A percentile compares a stretch with the other conserved stretches of the same genome.
Evolutionary conservation across 768 basidiomycete species (phyloP).

Genomic region (Pulveroboletus sp.): DNA sequence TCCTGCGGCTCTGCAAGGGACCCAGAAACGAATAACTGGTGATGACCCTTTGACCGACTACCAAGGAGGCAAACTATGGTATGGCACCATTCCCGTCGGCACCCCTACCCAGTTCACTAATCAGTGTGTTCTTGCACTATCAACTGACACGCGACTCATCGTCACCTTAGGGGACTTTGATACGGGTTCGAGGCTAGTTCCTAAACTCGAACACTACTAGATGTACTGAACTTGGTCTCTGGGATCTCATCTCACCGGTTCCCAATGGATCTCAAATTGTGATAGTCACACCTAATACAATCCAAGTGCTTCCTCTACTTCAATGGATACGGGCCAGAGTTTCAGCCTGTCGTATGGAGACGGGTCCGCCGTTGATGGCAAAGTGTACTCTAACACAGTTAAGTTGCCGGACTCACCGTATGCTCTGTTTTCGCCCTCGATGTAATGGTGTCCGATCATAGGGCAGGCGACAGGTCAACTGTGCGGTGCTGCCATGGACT

Average conservation of each 20-base stretch:
- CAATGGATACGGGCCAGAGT: neutral
- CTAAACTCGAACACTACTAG: no score
- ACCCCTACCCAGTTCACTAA: neutral
- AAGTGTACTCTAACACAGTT: slow-evolving; percentile 9
- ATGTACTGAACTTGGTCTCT: neutral
- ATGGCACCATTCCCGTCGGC: slow-evolving; percentile 8
- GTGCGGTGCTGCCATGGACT: slow-evolving; percentile 8
- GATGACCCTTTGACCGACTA: neutral
- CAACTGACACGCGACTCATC: no score
- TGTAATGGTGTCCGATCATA: neutral
- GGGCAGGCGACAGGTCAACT: slow-evolving; percentile 10
- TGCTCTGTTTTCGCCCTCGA: neutral
- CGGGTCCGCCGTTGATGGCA: neutral
- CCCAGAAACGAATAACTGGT: neutral
- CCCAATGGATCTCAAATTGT: slow-evolving; percentile 23
- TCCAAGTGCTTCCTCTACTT: slow-evolving; percentile 15
- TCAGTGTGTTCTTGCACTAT: neutral
- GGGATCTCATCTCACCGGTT: slow-evolving; percentile 29
- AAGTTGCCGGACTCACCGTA: slow-evolving; percentile 10
- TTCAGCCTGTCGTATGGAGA: slow-evolving; percentile 1
- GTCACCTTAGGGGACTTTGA: no score
- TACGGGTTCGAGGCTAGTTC: slow-evolving; percentile 12
- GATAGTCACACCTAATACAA: slow-evolving; percentile 30
- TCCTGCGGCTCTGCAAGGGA: neutral
- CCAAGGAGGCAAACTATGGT: slow-evolving; percentile 3